Evolutionary conservation across 2,329 filamentous ascomycete species (phyloP), one percentile per base, ranked within the genome.

Genomic region (Fusarium mundagurra): DNA sequence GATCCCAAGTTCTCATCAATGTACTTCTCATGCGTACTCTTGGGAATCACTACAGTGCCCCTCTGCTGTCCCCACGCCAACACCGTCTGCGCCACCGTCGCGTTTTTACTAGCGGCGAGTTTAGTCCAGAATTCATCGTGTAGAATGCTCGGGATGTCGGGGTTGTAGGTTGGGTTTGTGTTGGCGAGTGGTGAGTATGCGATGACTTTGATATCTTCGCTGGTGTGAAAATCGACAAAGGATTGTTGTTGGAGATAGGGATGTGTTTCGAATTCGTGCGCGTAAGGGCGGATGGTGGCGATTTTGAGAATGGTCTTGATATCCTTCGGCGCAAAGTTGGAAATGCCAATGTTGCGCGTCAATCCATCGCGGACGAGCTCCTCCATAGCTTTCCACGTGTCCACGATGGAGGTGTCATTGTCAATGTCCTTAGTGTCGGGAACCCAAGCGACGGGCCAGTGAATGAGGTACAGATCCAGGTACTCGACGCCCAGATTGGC

Each of bases 301-400:
- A 79, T 45, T 12, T 72, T 78, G 45, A 86, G 75, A 64, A 89
- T 83, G 63, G 83, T 78, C 72, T 88, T 81, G 20, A 89, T 80
- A 43, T 87, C 84, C 18, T 79, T 77, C n/a, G 87, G 86, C 61
- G 84, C 84, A 82, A 89, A 91, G 82, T 90, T 90, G 72, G 86
- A 88, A 16, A 91, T 86, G 44, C 90, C 90, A 55, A 85, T 84
- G 64, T 79, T 54, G 24, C 77, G 48, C 73, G 66, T 44, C 18
- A 76, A 7, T 16, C 71, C 72, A 39, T 66, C 72, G 34, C 51
- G 72, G 0, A 77, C 74, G 0, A 83, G 70, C 6, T 73, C 66
- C 45, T 82, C 77, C 76, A 82, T 76, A 2, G 78, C 80, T 43
- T 75, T 73, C 81, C 81, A 83, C 0, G 80, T 81, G 13, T 81